Evolutionary conservation across 1,139 yeast species (phyloP).

Genomic region (Candida sp.): DNA sequence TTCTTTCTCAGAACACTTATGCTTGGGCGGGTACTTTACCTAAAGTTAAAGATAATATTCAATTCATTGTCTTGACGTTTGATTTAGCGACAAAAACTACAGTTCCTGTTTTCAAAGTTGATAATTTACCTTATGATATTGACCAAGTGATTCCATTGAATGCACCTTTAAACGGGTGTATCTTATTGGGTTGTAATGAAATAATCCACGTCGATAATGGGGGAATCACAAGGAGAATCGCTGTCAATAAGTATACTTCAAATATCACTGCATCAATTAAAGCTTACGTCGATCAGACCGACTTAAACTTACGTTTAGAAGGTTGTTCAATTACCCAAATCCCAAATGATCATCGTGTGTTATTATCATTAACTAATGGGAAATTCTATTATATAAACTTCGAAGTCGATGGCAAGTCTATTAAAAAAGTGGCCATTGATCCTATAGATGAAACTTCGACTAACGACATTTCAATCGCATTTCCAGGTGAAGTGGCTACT

Average conservation of each 20-base stretch:
- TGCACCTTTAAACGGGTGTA: constrained; percentile 66
- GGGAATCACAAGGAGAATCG: constrained; percentile 67
- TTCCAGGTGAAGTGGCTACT: constrained; percentile 31
- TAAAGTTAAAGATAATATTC: constrained; percentile 59
- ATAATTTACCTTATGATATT: constrained; percentile 72
- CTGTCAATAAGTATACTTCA: constrained; percentile 57
- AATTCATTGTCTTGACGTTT: constrained; percentile 60
- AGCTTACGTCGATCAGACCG: constrained; percentile 49
- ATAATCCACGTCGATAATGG: constrained; percentile 79
- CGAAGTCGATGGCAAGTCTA: constrained; percentile 46
- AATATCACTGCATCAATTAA: constrained; percentile 49
- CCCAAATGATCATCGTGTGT: constrained; percentile 46
- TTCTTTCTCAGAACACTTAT: constrained; percentile 58
- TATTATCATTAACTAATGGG: constrained; percentile 54
- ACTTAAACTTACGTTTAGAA: constrained; percentile 56
- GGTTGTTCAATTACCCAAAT: constrained; percentile 48
- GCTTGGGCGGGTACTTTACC: constrained; percentile 79
- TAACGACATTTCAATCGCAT: constrained; percentile 18
- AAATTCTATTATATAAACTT: constrained; percentile 49
- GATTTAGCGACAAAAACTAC: constrained; percentile 63
- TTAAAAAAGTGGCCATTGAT: constrained; percentile 34
- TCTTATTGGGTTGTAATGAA: constrained; percentile 76
- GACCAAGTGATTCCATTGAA: constrained; percentile 62
- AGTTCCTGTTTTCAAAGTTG: constrained; percentile 62
- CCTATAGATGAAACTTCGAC: constrained; percentile 18